Evolutionary conservation across 352 stramenopile genomes (phyloP), one percentile per base, ranked within the genome.

Genomic region (Phytopythium delawarense): DNA sequence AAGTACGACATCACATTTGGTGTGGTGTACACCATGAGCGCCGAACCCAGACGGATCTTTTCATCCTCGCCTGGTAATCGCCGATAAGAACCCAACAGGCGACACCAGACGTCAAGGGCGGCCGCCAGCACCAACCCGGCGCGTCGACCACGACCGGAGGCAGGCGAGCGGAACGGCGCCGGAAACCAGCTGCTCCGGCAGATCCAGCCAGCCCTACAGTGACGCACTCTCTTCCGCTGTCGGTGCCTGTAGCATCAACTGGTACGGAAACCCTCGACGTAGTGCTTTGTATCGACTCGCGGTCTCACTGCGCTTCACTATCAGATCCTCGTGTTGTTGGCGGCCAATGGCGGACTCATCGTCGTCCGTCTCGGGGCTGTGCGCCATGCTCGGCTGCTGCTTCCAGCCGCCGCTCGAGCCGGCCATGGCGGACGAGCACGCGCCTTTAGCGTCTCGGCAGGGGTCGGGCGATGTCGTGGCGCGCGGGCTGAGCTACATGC

Each of bases 331-430:
- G 2, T 30, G 28, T 25, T 18, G 28, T 7, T 7, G 28, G 28
- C 5, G 28, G 13, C 8, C n/a, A 51, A 57, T 57, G 51, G n/a
- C 32, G 52, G 2, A 48, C 8, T 30, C 50, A 0, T 35, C 46
- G 0, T 15, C 50, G 18, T 30, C 50, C 16, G 16, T 30, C 54
- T 16, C 68, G 20, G 63, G 75, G 16, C 63, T 90, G 13, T 75
- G 68, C 46, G 64, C 76, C 11, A 74, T 87, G 42, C 34, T 90
- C 5, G 72, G 70, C 23, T 90, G 77, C 61, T 90, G 79, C 61
- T 90, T 90, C 69, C 81, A 82, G 66, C 64, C 75, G 2, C 37
- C 71, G 30, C 64, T 70, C 42, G 64, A 61, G 23, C 65, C 42
- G 16, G 54, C 59, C 66, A 70, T 86, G 60, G 66, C 61, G 6